phyloP scores from a whole-genome alignment of 139 green algal genomes.

The Raphidocelis subcapitata region DNA sequence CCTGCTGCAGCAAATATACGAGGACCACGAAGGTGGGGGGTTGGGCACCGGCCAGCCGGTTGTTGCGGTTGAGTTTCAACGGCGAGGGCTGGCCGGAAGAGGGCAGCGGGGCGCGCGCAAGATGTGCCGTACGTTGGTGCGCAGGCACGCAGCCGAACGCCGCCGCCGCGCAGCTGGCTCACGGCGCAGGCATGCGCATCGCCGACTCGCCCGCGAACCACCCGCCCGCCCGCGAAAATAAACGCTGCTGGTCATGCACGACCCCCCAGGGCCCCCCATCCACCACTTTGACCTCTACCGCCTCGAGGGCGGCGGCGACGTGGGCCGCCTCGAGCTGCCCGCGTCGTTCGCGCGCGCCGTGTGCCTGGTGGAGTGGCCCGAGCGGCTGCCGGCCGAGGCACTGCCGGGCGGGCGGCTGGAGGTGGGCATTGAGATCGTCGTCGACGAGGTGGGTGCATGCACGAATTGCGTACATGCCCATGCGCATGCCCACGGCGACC shows the following conservation, averaged over 20 bases:
- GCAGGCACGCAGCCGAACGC: too few relatives aligned
- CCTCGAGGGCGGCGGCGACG: conserved; percentile 35
- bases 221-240: too few relatives aligned
- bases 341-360: conserved; percentile 42
- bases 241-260: too few relatives aligned
- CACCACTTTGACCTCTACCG: conserved; percentile 89
- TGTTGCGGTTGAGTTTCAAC: too few relatives aligned
- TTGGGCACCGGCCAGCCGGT: too few relatives aligned
- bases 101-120: too few relatives aligned
- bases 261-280: conserved; percentile 41
- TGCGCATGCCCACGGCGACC: not conserved
- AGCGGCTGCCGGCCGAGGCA: conserved; percentile 37
- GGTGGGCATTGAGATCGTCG: conserved; percentile 39
- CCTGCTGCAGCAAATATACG: conserved; percentile 84
- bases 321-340: conserved; percentile 45
- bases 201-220: too few relatives aligned
- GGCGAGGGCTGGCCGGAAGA: too few relatives aligned
- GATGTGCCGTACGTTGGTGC: too few relatives aligned
- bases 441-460: not conserved
- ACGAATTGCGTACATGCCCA: not conserved
- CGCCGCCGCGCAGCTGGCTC: too few relatives aligned
- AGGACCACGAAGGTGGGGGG: conserved; percentile 45
- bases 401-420: conserved; percentile 36
- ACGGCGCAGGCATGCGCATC: too few relatives aligned
- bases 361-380: conserved; percentile 65